Evolutionary conservation across 2,329 filamentous ascomycete species (phyloP).

Genomic region (Cladosporium sp.): DNA sequence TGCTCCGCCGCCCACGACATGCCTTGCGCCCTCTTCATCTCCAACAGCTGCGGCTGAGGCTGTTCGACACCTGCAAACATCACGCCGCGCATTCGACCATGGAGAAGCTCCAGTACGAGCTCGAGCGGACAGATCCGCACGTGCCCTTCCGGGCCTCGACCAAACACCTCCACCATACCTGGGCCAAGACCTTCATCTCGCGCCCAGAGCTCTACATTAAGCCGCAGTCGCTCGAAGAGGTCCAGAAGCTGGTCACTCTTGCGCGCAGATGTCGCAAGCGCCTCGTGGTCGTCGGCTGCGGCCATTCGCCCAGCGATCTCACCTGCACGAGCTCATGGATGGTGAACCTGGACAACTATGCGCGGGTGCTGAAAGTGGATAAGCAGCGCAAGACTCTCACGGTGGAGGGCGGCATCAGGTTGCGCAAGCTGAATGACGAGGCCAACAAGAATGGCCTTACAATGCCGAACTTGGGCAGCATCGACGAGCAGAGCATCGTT

Average conservation of each 20-base stretch:
- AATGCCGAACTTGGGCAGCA: slow-evolving; percentile 88
- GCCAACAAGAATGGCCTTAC: slow-evolving; percentile 72
- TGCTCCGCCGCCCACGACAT: not conserved
- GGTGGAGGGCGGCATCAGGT: slow-evolving; percentile 81
- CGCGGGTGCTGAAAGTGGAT: slow-evolving; percentile 65
- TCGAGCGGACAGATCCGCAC: slow-evolving; percentile 52
- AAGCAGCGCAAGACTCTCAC: slow-evolving; percentile 59
- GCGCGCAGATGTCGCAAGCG: slow-evolving; percentile 75
- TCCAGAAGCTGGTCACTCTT: slow-evolving; percentile 75
- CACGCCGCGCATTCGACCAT: slow-evolving; percentile 12
- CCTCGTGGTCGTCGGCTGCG: slow-evolving; percentile 80
- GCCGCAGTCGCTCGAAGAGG: slow-evolving; percentile 69
- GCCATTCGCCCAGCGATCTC: slow-evolving; percentile 84
- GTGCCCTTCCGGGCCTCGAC: slow-evolving; percentile 71
- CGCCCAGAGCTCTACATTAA: slow-evolving; percentile 86
- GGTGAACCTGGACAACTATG: slow-evolving; percentile 82
- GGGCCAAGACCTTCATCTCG: slow-evolving; percentile 88
- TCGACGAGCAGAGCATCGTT: slow-evolving; percentile 87
- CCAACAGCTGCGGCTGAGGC: slow-evolving; percentile 15
- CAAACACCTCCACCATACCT: slow-evolving; percentile 77
- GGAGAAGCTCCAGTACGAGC: slow-evolving; percentile 43
- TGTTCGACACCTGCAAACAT: not conserved
- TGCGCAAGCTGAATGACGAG: slow-evolving; percentile 65
- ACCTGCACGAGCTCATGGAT: slow-evolving; percentile 94
- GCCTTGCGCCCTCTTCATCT: not conserved